A percentile compares a stretch with the other conserved stretches of the same genome.
Evolutionary conservation across 768 basidiomycete genomes (phyloP).

Genomic region (Mycena rebaudengoi): DNA sequence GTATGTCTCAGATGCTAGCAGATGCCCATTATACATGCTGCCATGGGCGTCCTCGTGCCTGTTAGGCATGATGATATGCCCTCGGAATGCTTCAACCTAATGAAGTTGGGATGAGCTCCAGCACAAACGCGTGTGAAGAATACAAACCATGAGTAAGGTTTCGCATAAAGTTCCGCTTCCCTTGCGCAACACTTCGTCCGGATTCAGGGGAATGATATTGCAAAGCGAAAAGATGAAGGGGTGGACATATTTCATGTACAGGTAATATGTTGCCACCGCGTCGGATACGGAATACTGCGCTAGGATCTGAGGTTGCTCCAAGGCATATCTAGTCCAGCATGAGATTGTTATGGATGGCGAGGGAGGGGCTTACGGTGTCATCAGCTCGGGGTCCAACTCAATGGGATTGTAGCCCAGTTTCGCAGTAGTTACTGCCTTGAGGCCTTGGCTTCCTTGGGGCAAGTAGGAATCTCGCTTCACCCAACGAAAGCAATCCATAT

Average conservation of each 20-base stretch:
- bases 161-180: conserved; percentile 98
- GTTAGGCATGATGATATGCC: conserved; percentile 96
- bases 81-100: conserved; percentile 95
- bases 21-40: conserved; percentile 93
- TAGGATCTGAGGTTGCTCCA: conserved; percentile 93
- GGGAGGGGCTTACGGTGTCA: conserved; percentile 88
- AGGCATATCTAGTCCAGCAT: conserved; percentile 78
- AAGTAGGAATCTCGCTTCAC: conserved; percentile 99
- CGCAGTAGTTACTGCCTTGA: conserved; percentile 96
- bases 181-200: conserved; percentile 96
- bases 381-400: conserved; percentile 96
- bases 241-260: conserved; percentile 99
- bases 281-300: conserved; percentile 99
- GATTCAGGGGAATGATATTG: conserved; percentile 97
- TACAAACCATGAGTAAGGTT: conserved; percentile 93
- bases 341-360: conserved; percentile 1
- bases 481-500: conserved; percentile 99
- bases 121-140: too few species aligned
- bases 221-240: conserved; percentile 99
- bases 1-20: conserved; percentile 97
- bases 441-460: conserved; percentile 96
- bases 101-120: conserved; percentile 3
- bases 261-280: conserved; percentile 99
- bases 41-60: conserved; percentile 93
- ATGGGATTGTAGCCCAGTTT: conserved; percentile 98